Percentiles rank a stretch among this genome's conserved stretches.
These are phyloP conservation scores for Mycosarcoma maydis DNA, from an alignment of 1,284 basidiomycete genomes.

Conservation along the genomic window DNA sequence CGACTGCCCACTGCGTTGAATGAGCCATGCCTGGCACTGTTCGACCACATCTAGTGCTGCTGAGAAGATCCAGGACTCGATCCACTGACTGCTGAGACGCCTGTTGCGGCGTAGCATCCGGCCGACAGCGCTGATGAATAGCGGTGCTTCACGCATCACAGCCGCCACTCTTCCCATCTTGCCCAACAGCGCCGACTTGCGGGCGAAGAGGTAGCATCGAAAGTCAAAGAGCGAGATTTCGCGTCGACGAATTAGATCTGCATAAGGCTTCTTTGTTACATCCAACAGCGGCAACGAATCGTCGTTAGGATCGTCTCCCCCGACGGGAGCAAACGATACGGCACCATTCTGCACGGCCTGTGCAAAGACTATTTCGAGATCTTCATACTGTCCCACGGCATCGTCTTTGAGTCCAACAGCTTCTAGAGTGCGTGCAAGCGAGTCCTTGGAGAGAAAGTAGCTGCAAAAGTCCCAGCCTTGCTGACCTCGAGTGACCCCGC, in stretches of 20 bases:
- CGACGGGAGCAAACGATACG: conserved; percentile 45
- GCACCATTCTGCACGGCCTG: conserved; percentile 51
- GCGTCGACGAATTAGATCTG: conserved; percentile 87
- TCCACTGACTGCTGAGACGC: conserved; percentile 73
- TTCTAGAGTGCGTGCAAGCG: conserved; percentile 88
- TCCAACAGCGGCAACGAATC: conserved; percentile 85
- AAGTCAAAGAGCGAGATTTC: conserved; percentile 94
- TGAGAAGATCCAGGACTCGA: conserved; percentile 94
- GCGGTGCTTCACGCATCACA: conserved; percentile 75
- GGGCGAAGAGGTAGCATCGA: conserved; percentile 86
- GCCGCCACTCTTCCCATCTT: conserved; percentile 77
- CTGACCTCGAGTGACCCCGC: conserved; percentile 21
- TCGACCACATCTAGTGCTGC: conserved; percentile 87
- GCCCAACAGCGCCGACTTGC: conserved; percentile 82
- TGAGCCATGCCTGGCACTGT: conserved; percentile 80
- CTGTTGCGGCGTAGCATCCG: conserved; percentile 76
- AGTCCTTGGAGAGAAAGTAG: conserved; percentile 86
- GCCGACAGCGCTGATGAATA: conserved; percentile 84
- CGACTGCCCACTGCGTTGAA: conserved; percentile 40
- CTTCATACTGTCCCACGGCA: conserved; percentile 86
- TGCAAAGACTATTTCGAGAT: conserved; percentile 83
- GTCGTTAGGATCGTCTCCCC: conserved; percentile 71
- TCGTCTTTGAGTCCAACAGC: conserved; percentile 89
- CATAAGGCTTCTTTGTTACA: conserved; percentile 82
- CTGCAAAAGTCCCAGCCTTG: conserved; percentile 67